A percentile compares a stretch with the other conserved stretches of the same genome.
phyloP scores from a whole-genome alignment of 345 rosid species.

The Eucalyptus erythrocorys region DNA sequence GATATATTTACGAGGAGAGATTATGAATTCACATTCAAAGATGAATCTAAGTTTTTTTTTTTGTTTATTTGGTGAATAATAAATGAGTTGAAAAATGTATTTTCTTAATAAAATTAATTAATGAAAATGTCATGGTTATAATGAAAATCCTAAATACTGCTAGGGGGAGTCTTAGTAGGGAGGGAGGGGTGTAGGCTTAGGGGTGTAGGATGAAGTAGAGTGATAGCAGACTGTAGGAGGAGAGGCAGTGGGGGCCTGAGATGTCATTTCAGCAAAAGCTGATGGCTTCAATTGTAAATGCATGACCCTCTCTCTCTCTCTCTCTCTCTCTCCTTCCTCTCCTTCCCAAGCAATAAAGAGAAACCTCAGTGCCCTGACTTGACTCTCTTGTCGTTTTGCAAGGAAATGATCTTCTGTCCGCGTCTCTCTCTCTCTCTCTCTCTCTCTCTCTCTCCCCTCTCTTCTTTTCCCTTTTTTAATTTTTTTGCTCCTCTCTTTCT shows the following conservation, averaged over 20 bases:
- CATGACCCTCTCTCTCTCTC: background rate
- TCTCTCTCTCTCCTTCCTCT: background rate
- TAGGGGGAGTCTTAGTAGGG: background rate
- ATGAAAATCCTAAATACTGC: background rate
- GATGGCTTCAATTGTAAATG: constrained; percentile 50
- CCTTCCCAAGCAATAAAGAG: background rate
- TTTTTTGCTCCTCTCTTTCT: background rate
- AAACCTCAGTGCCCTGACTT: background rate
- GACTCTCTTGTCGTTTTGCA: constrained; percentile 65
- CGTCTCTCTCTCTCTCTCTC: background rate
- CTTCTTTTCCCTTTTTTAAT: background rate
- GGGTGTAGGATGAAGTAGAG: background rate
- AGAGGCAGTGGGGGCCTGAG: background rate
- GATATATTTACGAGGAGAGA: too few relatives aligned
- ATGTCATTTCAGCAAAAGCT: constrained; percentile 25
- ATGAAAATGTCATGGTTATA: too few relatives aligned
- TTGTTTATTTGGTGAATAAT: too few relatives aligned
- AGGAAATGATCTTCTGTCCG: background rate
- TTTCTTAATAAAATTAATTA: accelerated
- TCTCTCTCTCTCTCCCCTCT: constrained; percentile 7
- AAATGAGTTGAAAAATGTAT: too few relatives aligned
- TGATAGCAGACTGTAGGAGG: background rate
- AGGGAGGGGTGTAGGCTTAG: background rate
- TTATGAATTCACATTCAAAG: too few relatives aligned
- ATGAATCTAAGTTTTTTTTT: too few relatives aligned